A percentile compares a stretch with the other conserved stretches of the same genome.
These are phyloP conservation scores for Aspergillus olivimuriae DNA, from an alignment of 495 filamentous ascomycete genomes.

Conservation along the genomic window DNA sequence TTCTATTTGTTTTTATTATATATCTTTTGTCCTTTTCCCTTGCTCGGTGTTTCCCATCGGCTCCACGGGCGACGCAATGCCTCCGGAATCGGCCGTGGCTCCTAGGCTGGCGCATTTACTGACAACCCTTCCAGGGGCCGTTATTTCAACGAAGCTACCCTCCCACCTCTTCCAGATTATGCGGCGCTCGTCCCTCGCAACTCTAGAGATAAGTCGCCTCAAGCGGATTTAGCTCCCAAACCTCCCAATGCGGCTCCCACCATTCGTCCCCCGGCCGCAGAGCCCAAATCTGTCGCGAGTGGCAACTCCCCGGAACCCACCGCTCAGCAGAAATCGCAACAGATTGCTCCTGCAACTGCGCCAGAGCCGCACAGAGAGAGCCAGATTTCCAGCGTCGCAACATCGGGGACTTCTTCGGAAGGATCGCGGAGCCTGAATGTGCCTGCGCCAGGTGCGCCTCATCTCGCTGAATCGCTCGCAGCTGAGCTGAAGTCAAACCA, in stretches of 20 bases:
- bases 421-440: slow-evolving; percentile 9
- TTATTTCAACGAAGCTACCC: slow-evolving; percentile 61
- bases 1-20: slow-evolving; percentile 17
- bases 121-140: slow-evolving; percentile 51
- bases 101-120: slow-evolving; percentile 26
- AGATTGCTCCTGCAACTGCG: slow-evolving; percentile 4
- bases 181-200: slow-evolving; percentile 25
- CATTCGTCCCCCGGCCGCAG: slow-evolving; percentile 16
- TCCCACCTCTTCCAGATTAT: slow-evolving; percentile 53
- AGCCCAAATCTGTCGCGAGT: slow-evolving; percentile 17
- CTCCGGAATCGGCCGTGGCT: no score
- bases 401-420: slow-evolving; percentile 9
- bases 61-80: no score
- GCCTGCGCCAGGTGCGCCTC: slow-evolving; percentile 6
- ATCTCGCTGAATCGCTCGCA: slow-evolving; percentile 4
- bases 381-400: slow-evolving; percentile 9
- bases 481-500: slow-evolving; percentile 15
- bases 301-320: slow-evolving; percentile 14
- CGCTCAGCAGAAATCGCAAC: slow-evolving; percentile 6
- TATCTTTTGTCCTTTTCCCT: slow-evolving; percentile 6
- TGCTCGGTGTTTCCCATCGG: slow-evolving; percentile 1
- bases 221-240: slow-evolving; percentile 14
- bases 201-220: slow-evolving; percentile 20
- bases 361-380: not conserved
- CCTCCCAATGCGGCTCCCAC: slow-evolving; percentile 12